Evolutionary conservation across 108 stramenopile species (phyloP).

Genomic region (Conticribra guillardii): DNA sequence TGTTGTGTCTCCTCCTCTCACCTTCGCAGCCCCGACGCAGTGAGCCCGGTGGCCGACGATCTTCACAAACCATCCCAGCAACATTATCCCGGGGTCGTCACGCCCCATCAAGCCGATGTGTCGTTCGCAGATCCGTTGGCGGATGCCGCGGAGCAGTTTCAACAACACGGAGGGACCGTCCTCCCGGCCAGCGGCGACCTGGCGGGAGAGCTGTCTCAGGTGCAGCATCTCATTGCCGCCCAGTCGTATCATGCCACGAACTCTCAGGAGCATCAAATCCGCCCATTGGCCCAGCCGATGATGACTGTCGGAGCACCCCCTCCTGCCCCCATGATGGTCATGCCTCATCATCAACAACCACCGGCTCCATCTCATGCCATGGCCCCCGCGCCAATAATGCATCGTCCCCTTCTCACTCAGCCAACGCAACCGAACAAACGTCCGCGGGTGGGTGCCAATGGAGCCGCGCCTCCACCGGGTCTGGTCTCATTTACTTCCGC

Average conservation of each 20-base stretch:
- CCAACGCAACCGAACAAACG: constrained; percentile 23
- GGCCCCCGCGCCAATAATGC: constrained; percentile 2
- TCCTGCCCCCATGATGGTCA: constrained; percentile 12
- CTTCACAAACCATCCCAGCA: constrained; percentile 4
- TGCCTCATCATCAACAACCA: background rate
- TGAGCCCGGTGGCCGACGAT: constrained; percentile 3
- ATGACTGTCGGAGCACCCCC: constrained; percentile 12
- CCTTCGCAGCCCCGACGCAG: constrained; percentile 4
- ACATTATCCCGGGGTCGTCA: constrained; percentile 33
- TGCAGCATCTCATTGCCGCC: constrained; percentile 28
- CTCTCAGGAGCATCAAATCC: constrained; percentile 15
- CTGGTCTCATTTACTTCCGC: background rate
- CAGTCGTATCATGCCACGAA: constrained; percentile 27
- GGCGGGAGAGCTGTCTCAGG: constrained; percentile 36
- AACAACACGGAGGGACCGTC: constrained; percentile 8
- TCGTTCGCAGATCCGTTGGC: constrained; percentile 39
- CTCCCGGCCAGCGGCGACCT: constrained; percentile 28
- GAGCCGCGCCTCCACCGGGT: background rate
- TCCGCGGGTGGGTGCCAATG: background rate
- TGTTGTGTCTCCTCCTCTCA: background rate
- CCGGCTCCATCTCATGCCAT: constrained; percentile 5
- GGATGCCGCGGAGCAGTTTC: constrained; percentile 21
- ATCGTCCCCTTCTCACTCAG: background rate
- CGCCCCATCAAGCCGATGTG: constrained; percentile 33
- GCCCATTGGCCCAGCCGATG: constrained; percentile 1